These are phyloP conservation scores for Sporothrix globosa DNA, from an alignment of 2,329 filamentous ascomycete species.

Conservation along the genomic window DNA sequence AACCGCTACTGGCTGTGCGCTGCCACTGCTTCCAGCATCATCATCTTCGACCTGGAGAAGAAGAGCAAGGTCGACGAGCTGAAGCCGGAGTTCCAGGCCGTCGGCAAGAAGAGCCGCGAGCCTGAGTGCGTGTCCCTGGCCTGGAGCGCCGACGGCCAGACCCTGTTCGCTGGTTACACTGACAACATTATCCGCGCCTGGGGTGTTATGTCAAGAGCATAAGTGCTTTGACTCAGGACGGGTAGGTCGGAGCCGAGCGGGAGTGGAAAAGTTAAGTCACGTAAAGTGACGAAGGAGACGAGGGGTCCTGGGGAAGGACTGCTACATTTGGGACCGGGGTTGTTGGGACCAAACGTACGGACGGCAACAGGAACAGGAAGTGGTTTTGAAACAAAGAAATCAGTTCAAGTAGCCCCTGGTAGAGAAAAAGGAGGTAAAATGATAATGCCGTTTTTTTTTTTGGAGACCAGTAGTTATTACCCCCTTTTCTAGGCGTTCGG, in stretches of 20 bases:
- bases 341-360: slow-evolving; percentile 23
- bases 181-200: slow-evolving; percentile 99
- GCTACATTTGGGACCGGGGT: slow-evolving; percentile 18
- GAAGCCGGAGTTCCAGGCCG: slow-evolving; percentile 94
- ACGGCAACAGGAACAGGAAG: slow-evolving; percentile 25
- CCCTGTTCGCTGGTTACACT: slow-evolving; percentile 98
- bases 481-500: slow-evolving; percentile 24
- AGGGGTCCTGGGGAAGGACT: slow-evolving; percentile 20
- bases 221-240: slow-evolving; percentile 44
- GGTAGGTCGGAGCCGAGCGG: background rate
- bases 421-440: slow-evolving; percentile 30
- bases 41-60: slow-evolving; percentile 99
- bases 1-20: slow-evolving; percentile 99
- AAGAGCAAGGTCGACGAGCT: slow-evolving; percentile 99
- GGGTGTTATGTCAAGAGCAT: slow-evolving; percentile 96
- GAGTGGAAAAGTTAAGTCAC: background rate
- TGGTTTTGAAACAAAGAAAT: slow-evolving; percentile 13
- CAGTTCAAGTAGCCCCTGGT: slow-evolving; percentile 30
- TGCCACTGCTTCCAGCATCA: slow-evolving; percentile 95
- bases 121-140: slow-evolving; percentile 97
- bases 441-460: slow-evolving; percentile 30
- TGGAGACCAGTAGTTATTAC: slow-evolving; percentile 26
- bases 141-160: slow-evolving; percentile 98
- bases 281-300: slow-evolving; percentile 15
- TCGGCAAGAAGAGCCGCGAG: slow-evolving; percentile 98